phyloP scores from a whole-genome alignment of 1,284 basidiomycete genomes.

The Fomes fomentarius region DNA sequence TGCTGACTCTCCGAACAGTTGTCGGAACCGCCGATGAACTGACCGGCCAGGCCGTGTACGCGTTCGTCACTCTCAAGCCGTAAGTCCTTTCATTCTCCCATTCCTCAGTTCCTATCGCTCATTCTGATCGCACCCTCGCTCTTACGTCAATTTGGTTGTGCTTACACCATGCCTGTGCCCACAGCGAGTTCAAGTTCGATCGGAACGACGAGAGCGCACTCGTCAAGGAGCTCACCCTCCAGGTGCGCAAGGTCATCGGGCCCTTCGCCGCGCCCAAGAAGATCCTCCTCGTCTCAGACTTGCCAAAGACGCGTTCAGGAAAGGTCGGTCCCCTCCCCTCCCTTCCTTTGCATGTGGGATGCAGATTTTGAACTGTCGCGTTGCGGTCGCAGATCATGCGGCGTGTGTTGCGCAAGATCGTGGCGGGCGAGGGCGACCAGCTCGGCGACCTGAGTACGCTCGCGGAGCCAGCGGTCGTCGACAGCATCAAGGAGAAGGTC shows the following conservation, averaged over 20 bases:
- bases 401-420: constrained; percentile 94
- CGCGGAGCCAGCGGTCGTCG: constrained; percentile 85
- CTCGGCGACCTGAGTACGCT: constrained; percentile 92
- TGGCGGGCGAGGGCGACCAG: constrained; percentile 91
- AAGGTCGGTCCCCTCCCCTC: constrained; percentile 60
- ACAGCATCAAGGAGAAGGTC: constrained; percentile 80
- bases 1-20: constrained; percentile 43
- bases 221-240: constrained; percentile 88
- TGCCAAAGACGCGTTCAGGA: constrained; percentile 97
- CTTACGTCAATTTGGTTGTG: no score
- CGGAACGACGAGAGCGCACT: constrained; percentile 71
- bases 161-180: not conserved
- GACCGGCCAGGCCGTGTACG: constrained; percentile 86
- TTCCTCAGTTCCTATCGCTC: no score
- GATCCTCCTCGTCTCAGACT: constrained; percentile 83
- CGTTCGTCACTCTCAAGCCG: constrained; percentile 82
- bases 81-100: not conserved
- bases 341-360: not conserved
- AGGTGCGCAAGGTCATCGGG: constrained; percentile 95
- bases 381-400: constrained; percentile 79
- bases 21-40: constrained; percentile 90
- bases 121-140: no score
- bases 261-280: constrained; percentile 96
- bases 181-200: constrained; percentile 82
- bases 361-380: no score